These are phyloP conservation scores for Solanum hybrid DNA, from an alignment of 305 asterid species.

Conservation along the genomic window DNA sequence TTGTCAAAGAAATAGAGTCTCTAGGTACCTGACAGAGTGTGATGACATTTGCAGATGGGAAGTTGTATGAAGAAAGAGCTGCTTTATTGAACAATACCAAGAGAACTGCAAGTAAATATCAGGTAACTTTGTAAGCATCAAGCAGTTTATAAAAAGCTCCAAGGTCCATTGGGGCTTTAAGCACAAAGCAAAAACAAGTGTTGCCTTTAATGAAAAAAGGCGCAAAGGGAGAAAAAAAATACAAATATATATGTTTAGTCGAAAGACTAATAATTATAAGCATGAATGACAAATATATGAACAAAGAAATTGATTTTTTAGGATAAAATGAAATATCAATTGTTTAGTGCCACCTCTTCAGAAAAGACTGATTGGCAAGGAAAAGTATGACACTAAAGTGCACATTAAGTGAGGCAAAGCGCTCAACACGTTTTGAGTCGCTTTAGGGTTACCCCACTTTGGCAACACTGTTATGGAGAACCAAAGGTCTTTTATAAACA, in stretches of 20 bases:
- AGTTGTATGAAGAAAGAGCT: constrained; percentile 78
- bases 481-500: not conserved
- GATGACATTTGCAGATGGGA: constrained; percentile 81
- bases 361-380: not conserved
- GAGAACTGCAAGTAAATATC: constrained; percentile 54
- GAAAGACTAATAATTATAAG: not conserved
- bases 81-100: constrained; percentile 89
- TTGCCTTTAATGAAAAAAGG: not conserved
- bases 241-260: not conserved
- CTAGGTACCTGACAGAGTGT: constrained; percentile 80
- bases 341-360: not conserved
- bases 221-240: not conserved
- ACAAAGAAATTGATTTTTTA: not conserved
- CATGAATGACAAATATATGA: not conserved
- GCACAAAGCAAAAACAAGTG: not conserved
- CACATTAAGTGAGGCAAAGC: not conserved
- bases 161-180: not conserved
- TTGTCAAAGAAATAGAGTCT: not conserved
- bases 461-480: not conserved
- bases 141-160: not conserved
- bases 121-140: not conserved
- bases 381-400: not conserved
- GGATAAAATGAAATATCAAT: not conserved
- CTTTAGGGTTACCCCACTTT: not conserved
- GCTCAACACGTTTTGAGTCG: not conserved